These are phyloP conservation scores for Alternaria arborescens DNA, from an alignment of 2,329 filamentous ascomycete genomes.

Conservation along the genomic window DNA sequence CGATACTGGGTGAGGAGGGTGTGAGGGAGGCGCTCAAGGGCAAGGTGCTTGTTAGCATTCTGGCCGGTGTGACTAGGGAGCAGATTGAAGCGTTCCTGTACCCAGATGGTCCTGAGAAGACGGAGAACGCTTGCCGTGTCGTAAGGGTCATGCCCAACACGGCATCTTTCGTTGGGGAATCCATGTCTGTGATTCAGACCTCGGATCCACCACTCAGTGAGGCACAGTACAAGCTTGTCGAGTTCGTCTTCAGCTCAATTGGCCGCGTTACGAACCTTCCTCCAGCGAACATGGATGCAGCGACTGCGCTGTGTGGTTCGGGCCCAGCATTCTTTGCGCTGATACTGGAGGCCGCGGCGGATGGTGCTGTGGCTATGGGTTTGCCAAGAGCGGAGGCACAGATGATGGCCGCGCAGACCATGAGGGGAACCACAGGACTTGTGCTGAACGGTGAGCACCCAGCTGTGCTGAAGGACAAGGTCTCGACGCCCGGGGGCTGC, in stretches of 20 bases:
- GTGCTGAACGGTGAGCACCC: constrained; percentile 78
- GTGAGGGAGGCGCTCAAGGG: constrained; percentile 77
- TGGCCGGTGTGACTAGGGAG: constrained; percentile 75
- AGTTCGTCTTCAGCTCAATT: constrained; percentile 79
- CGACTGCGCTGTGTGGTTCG: constrained; percentile 76
- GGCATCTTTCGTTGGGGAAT: constrained; percentile 78
- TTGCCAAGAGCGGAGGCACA: constrained; percentile 76
- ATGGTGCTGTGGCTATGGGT: constrained; percentile 82
- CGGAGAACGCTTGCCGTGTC: constrained; percentile 65
- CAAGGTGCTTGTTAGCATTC: constrained; percentile 83
- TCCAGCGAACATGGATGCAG: constrained; percentile 73
- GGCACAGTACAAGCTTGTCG: constrained; percentile 66
- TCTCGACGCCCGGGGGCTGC: constrained; percentile 79
- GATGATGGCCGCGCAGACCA: constrained; percentile 80
- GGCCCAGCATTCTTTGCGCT: constrained; percentile 80
- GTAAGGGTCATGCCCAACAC: constrained; percentile 88
- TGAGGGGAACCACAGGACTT: constrained; percentile 75
- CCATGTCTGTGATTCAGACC: constrained; percentile 79
- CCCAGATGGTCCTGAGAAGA: constrained; percentile 55
- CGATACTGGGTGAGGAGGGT: constrained; percentile 71
- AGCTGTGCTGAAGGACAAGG: constrained; percentile 76
- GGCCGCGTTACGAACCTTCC: constrained; percentile 75
- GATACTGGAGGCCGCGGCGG: constrained; percentile 77
- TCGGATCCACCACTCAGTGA: constrained; percentile 66
- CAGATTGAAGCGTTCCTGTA: constrained; percentile 74